Evolutionary conservation across 345 rosid genomes (phyloP).

Genomic region (Melaleuca alternifolia): DNA sequence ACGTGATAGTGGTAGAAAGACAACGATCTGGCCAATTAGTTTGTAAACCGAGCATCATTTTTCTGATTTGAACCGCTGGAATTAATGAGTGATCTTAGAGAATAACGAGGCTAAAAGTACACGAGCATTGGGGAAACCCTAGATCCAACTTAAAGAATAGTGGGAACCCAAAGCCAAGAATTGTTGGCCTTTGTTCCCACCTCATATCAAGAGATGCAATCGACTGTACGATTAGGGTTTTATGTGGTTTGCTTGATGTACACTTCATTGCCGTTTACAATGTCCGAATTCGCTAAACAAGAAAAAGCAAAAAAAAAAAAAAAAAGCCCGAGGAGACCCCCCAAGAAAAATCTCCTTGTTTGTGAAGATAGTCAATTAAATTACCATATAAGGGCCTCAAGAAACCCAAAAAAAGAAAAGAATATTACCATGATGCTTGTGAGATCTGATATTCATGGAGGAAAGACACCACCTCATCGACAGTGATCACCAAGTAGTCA

Average conservation of each 20-base stretch:
- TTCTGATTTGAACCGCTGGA: not conserved
- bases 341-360: not conserved
- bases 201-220: not conserved
- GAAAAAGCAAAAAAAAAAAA: not conserved
- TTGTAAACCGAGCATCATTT: not conserved
- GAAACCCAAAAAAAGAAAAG: not conserved
- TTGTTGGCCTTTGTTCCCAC: not conserved
- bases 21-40: not conserved
- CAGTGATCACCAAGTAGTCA: constrained; percentile 3
- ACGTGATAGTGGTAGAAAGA: not conserved
- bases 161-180: not conserved
- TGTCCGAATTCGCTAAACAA: not conserved
- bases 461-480: not conserved
- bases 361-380: not conserved
- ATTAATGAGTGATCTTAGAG: not conserved
- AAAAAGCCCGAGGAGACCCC: not conserved
- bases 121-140: not conserved
- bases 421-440: not conserved
- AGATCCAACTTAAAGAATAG: not conserved
- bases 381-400: not conserved
- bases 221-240: not conserved
- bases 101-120: not conserved
- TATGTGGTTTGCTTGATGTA: not conserved
- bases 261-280: not conserved
- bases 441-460: not conserved